Base-by-base conservation (phyloP, 2,329 filamentous ascomycete species). In the Neocucurbitaria cava region DNA sequence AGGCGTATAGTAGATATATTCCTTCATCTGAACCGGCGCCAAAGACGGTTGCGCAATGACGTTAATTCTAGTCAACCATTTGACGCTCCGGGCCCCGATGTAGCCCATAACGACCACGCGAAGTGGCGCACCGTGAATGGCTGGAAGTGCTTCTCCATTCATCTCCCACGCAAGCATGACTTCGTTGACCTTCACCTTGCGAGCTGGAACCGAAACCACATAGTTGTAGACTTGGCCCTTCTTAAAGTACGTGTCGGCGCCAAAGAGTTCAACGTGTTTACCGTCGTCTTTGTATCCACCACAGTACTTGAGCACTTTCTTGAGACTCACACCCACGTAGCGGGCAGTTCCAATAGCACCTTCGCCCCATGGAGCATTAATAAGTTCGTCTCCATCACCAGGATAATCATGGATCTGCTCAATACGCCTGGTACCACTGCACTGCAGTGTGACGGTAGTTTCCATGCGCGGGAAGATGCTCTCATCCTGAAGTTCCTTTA, bases 231-330 rank as follows among this genome's bases (percentile, higher is more conserved):
- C 80, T 40, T 88, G 76, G 15, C 82, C 80, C 45, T 86, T 84
- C 71, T 91, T 91, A 78, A 91, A 88, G 65, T 91, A 91, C 0
- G 87, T 89, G 52, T 91, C 89, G 1, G 86, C 87, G 0, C 89
- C 89, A 52, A 85, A 86, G 44, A 91, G 82, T 61, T 91, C 88
- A 11, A 91, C 71, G 58, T 91, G 87, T 53, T 85, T 83, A 0
- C 79, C 86, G 1, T 78, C 76, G 0, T 79, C 74, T 21, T 76
- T 69, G 1, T 89, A 73, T 0, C 88, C 88, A 2, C 88, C 89
- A 54, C 88, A 91, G 54, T 85, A 76, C 60, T 90, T 89, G 71
- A 91, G 87, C 1, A 91, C 79, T 62, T 87, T 89, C 67, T 90
- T 89, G 13, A 90, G 77, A 24, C 82, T 85, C 7, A 90, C 82